Conservation (phyloP, 352 stramenopile species). For the Globisporangium radiosum region DNA sequence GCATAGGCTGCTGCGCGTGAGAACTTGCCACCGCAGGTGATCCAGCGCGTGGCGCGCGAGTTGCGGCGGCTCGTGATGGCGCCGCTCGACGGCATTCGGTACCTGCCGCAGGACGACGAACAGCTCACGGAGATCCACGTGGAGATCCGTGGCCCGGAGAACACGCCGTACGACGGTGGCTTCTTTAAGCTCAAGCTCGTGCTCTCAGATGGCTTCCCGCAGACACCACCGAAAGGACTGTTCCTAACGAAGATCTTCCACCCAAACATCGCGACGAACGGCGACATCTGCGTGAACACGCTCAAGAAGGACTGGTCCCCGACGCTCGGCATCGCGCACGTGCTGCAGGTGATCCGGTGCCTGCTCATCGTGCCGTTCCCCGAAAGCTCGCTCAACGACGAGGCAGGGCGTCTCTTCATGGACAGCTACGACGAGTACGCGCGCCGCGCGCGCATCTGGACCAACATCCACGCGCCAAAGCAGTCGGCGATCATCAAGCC, state of each 20-base stretch:
- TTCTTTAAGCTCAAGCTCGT: conserved; percentile 96
- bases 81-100: conserved; percentile 90
- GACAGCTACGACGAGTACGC: conserved; percentile 98
- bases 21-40: conserved; percentile 84
- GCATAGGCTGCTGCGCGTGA: conserved; percentile 32
- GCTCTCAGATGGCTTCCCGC: conserved; percentile 83
- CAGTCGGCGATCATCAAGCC: conserved; percentile 3
- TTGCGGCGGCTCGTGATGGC: conserved; percentile 86
- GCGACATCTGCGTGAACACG: conserved; percentile 99
- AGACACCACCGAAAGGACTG: conserved; percentile 84
- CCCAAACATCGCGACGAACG: conserved; percentile 96
- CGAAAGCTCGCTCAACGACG: conserved; percentile 98
- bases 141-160: conserved; percentile 94
- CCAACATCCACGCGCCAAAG: conserved; percentile 85
- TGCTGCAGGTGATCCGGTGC: conserved; percentile 98
- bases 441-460: conserved; percentile 85
- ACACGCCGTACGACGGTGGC: conserved; percentile 96
- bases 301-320: conserved; percentile 98
- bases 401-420: conserved; percentile 98
- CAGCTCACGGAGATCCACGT: conserved; percentile 91
- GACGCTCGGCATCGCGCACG: conserved; percentile 92
- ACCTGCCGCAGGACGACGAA: conserved; percentile 89
- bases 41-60: conserved; percentile 90
- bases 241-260: conserved; percentile 99
- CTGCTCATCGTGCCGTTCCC: conserved; percentile 99